A percentile compares a stretch with the other conserved stretches of the same genome.
These are phyloP conservation scores for Diplosphaera chodatii DNA, from an alignment of 139 green algal genomes.

Conservation along the genomic window DNA sequence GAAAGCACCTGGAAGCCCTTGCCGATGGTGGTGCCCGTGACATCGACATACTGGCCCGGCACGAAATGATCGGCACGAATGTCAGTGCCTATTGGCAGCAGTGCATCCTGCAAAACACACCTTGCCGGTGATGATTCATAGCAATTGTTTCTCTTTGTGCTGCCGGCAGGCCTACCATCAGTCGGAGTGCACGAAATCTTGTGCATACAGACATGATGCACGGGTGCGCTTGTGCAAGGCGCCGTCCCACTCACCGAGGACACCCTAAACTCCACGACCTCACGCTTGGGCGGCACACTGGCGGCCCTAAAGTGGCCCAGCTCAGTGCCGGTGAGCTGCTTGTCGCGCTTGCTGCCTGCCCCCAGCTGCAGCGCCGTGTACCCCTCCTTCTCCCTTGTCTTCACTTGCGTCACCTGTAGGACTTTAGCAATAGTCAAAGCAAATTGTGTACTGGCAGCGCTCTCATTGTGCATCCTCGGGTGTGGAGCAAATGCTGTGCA, in stretches of 20 bases:
- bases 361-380: constrained; percentile 81
- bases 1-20: constrained; percentile 92
- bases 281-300: constrained; percentile 64
- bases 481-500: neutral
- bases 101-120: constrained; percentile 50
- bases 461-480: too few species aligned
- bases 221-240: too few species aligned
- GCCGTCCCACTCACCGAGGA: constrained; percentile 21
- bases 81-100: constrained; percentile 78
- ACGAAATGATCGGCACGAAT: constrained; percentile 82
- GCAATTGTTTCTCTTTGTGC: too few species aligned
- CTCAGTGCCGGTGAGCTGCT: constrained; percentile 51
- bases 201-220: too few species aligned
- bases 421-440: too few species aligned
- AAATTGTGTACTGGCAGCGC: too few species aligned
- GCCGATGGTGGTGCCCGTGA: constrained; percentile 81
- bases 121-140: too few species aligned
- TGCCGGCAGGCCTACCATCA: too few species aligned
- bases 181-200: too few species aligned
- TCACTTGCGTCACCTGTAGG: constrained; percentile 82
- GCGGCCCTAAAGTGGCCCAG: constrained; percentile 40
- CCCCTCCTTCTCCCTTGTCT: constrained; percentile 61
- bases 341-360: constrained; percentile 54
- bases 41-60: constrained; percentile 89
- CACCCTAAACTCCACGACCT: constrained; percentile 82